A percentile compares a stretch with the other conserved stretches of the same genome.
Conservation (phyloP, 163 green algal species). For the Volvox carteri region DNA sequence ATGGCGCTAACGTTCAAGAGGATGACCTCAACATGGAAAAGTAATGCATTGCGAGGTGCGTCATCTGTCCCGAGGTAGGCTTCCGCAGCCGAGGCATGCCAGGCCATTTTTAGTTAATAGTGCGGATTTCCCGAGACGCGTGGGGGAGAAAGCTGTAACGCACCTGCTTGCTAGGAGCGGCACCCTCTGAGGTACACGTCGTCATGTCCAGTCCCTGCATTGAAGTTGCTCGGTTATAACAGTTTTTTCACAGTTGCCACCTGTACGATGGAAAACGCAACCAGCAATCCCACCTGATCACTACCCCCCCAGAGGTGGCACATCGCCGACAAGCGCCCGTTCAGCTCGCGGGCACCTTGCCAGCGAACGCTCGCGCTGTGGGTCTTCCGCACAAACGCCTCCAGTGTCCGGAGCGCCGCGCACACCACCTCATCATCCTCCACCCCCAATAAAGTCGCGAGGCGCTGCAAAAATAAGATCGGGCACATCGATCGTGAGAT, state of each 20-base stretch:
- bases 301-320: slow-evolving; percentile 87
- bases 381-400: slow-evolving; percentile 80
- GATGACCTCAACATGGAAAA: no score
- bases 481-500: no score
- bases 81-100: no score
- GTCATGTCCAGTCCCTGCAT: slow-evolving; percentile 82
- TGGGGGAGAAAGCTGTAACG: no score
- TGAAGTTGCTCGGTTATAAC: no score
- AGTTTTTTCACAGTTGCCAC: no score
- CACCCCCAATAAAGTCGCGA: slow-evolving; percentile 84
- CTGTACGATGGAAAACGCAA: no score
- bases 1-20: no score
- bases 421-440: slow-evolving; percentile 78
- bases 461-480: slow-evolving; percentile 82
- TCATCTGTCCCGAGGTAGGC: no score
- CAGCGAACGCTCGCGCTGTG: slow-evolving; percentile 81
- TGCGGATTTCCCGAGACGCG: no score
- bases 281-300: slow-evolving; percentile 80
- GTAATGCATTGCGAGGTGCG: no score
- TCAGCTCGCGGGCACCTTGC: slow-evolving; percentile 76
- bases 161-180: slow-evolving; percentile 59
- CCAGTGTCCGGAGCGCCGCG: slow-evolving; percentile 77
- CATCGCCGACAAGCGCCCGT: slow-evolving; percentile 80
- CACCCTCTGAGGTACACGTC: slow-evolving; percentile 69
- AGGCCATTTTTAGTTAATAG: no score